A percentile compares a stretch with the other conserved stretches of the same genome.
Evolutionary conservation across 805 yeast species (phyloP).

Genomic region (Lachancea sp.): DNA sequence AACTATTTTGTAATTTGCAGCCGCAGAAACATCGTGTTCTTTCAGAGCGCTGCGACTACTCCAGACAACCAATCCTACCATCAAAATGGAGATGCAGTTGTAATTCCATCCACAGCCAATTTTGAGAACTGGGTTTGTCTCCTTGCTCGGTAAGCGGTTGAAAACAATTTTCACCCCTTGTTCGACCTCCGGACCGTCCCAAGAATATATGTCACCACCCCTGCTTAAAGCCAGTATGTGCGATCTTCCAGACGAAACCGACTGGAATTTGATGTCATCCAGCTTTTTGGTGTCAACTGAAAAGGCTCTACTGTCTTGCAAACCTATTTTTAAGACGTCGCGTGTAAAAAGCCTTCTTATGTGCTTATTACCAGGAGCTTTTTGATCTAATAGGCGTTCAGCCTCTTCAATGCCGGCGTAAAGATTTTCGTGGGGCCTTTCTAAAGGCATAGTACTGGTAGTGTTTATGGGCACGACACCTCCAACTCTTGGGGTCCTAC

Average conservation of each 20-base stretch:
- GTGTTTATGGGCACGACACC: slow-evolving; percentile 19
- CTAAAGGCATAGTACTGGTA: slow-evolving; percentile 16
- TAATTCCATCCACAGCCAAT: slow-evolving; percentile 65
- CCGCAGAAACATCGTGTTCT: slow-evolving; percentile 28
- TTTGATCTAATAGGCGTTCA: slow-evolving; percentile 17
- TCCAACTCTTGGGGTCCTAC: slow-evolving; percentile 9
- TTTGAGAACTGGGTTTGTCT: slow-evolving; percentile 35
- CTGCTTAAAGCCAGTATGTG: slow-evolving; percentile 58
- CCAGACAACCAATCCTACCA: slow-evolving; percentile 58
- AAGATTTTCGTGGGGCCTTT: slow-evolving; percentile 25
- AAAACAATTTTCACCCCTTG: slow-evolving; percentile 43
- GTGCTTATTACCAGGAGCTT: slow-evolving; percentile 24
- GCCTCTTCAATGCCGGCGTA: slow-evolving; percentile 23
- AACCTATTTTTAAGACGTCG: slow-evolving; percentile 22
- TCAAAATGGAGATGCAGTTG: slow-evolving; percentile 43
- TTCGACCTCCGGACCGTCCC: slow-evolving; percentile 46
- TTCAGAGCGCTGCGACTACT: slow-evolving; percentile 30
- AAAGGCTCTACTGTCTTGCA: slow-evolving; percentile 5
- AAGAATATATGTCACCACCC: slow-evolving; percentile 45
- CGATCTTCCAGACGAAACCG: slow-evolving; percentile 56
- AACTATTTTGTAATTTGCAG: slow-evolving; percentile 38
- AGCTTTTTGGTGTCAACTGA: slow-evolving; percentile 14
- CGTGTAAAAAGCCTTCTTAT: slow-evolving; percentile 28
- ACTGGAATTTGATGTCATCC: slow-evolving; percentile 35
- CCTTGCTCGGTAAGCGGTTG: slow-evolving; percentile 20